phyloP scores from a whole-genome alignment of 371 early-diverging fungal genomes.

The Batkoa obscura region DNA sequence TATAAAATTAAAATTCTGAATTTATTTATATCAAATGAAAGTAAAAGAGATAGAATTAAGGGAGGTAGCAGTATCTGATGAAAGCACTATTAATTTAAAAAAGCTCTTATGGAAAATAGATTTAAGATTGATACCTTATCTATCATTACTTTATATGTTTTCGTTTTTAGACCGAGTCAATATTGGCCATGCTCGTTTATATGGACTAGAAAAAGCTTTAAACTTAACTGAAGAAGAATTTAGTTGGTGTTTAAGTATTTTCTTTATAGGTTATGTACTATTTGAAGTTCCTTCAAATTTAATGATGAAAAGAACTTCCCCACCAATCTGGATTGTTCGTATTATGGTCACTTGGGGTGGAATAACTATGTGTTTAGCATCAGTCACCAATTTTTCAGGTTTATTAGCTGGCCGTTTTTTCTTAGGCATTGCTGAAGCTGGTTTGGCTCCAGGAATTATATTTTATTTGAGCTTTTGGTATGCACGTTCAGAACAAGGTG shows the following conservation, averaged over 20 bases:
- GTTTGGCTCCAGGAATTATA: conserved; percentile 34
- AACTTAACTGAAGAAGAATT: conserved; percentile 21
- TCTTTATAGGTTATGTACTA: conserved; percentile 51
- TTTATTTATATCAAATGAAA: too few species aligned
- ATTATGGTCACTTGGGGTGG: conserved; percentile 43
- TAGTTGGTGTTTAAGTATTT: conserved; percentile 40
- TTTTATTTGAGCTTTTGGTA: conserved; percentile 62
- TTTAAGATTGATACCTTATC: conserved; percentile 38
- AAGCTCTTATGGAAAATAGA: conserved; percentile 43
- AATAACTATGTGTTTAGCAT: conserved; percentile 32
- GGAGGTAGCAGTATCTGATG: too few species aligned
- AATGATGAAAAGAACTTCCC: conserved; percentile 4
- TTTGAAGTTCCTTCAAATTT: conserved; percentile 19
- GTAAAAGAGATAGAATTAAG: too few species aligned
- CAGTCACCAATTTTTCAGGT: conserved; percentile 19
- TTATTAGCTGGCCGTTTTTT: conserved; percentile 35
- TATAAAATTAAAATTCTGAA: too few species aligned
- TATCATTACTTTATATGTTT: conserved; percentile 46
- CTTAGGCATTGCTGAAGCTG: conserved; percentile 21
- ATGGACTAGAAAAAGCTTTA: conserved; percentile 25
- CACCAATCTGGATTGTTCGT: conserved; percentile 7
- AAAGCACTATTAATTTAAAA: too few species aligned
- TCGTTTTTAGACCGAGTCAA: conserved; percentile 58
- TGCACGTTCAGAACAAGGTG: conserved; percentile 42
- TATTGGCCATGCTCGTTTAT: conserved; percentile 21